Base-by-base conservation (phyloP, 176 grass and related monocot genomes). In the Musa schizocarpa region DNA sequence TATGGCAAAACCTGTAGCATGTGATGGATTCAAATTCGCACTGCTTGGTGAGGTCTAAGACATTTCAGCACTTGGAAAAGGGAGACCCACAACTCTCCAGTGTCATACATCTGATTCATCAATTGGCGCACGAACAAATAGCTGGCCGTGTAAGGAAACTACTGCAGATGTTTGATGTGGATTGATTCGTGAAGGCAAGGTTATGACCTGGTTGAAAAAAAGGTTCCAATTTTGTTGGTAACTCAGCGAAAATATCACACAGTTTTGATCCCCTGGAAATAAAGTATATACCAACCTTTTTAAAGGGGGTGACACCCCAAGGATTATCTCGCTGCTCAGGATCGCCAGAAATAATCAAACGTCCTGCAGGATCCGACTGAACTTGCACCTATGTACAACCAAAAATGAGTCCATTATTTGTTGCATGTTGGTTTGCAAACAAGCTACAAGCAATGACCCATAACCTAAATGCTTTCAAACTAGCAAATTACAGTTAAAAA, bases 121-220 rank as follows among this genome's bases (percentile, higher is more conserved):
- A 53, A 99, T 85, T 3, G 95, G 95, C 17, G 91, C 95, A 62
- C 95, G 95, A 55, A 99, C 95, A 86, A 94, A 89, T 80, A 99
- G 79, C 78, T 99, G 95, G 16, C 95, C 95, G 54, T 99, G 95
- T 50, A 94, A 88, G 78, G 90, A 94, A 65, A 99, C 91, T 21
- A 99, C 95, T 58, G 95, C 95, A n/a, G 95, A 99, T 63, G 95
- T 99, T 80, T 99, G 88, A 78, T 92, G 86, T 53, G 95, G 88
- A 78, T 99, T 91, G 58, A 99, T 99, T 55, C 84, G 88, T 17
- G 95, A 89, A 43, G 95, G 95, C 78, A 99, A 85, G 54, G 84
- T 99, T 81, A 99, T 89, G 52, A 99, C 95, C 95, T 99, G 86
- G 22, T 51, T 14, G 10, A 8, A 43, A 8, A 71, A 71, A 9